Base-by-base conservation (phyloP, 1,284 basidiomycete genomes). In the Ceratobasidium theobromae region DNA sequence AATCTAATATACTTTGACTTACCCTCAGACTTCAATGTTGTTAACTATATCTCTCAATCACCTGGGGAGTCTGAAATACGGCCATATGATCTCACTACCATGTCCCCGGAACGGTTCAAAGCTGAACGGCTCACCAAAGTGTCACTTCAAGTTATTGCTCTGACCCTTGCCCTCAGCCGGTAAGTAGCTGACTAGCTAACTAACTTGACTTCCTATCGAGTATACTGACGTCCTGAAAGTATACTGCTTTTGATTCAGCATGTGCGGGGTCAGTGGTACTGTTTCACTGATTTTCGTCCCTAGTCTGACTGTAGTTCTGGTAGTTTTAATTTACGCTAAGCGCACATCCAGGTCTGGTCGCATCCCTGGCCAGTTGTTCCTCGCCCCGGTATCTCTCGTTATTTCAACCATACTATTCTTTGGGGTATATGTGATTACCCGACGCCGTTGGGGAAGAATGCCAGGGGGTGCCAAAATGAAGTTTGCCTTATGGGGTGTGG, bases 161-260 rank as follows among this genome's bases (percentile, higher is more conserved):
- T 65, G 4, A 25, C 38, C 3, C 14, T 65, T 35, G 62, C 62
- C 6, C 1, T 45, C 33, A 65, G 62, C 16, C 40, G 62, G 62
- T 65, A 16, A 18, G 30, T n/a, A n/a, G 14, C n/a, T 2, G 12
- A n/a, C 12, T 11, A 27, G 25, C 21, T 16, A 12, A 18, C n/a
- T 11, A 23, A 8, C 3, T 40, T 40, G 18, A 40, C 18, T 16
- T 45, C 43, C 6, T 45, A 21, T 21, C 35, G 8, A 38, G 16
- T 16, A 6, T 16, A 38, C 35, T 38, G 16, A 38, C 35, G 35
- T 45, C 9, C 18, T 14, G 18, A 11, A 11, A 45, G 43, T 21
- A 9, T 45, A 6, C 9, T 21, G 6, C 18, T 45, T 11, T n/a
- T 45, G 9, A 45, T 45, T 45, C 43, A 45, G 18, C 18, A 45